Percentiles rank a stretch among this genome's conserved stretches.
phyloP scores from a whole-genome alignment of 2,329 filamentous ascomycete species.

The Phialophora macrospora region DNA sequence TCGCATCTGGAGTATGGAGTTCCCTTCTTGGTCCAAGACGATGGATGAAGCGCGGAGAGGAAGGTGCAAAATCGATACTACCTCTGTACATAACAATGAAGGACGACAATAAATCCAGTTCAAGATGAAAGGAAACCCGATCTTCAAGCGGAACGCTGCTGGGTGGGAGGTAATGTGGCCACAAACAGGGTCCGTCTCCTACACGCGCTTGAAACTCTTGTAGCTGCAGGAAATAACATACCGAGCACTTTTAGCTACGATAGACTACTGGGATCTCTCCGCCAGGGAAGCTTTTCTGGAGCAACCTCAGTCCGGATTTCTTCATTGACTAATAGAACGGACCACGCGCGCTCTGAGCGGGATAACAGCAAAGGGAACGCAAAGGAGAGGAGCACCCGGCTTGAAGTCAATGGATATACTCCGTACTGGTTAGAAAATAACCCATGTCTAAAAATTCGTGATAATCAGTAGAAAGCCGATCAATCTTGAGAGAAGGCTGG shows the following conservation, averaged over 20 bases:
- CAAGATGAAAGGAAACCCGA: neutral
- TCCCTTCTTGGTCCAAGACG: neutral
- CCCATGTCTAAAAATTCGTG: neutral
- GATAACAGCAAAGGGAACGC: neutral
- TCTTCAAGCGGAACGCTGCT: neutral
- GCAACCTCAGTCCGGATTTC: neutral
- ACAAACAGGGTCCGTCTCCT: neutral
- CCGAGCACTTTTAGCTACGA: neutral
- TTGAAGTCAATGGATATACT: neutral
- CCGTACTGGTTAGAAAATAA: neutral
- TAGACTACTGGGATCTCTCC: neutral
- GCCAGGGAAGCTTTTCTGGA: neutral
- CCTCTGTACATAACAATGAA: constrained; percentile 33
- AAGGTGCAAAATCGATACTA: neutral
- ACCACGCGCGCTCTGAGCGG: neutral
- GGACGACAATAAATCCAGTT: constrained; percentile 13
- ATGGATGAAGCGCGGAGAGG: constrained; percentile 8
- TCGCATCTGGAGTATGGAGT: constrained; percentile 6
- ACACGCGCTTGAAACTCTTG: too few species aligned
- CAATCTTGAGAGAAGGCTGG: neutral
- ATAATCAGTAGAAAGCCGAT: neutral
- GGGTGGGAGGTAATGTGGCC: neutral
- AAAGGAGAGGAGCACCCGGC: neutral
- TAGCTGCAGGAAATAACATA: neutral
- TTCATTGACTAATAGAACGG: neutral